These are phyloP conservation scores for Straminergon stramineum DNA, from an alignment of 225 moss, liverwort and hornwort species.

Conservation along the genomic window DNA sequence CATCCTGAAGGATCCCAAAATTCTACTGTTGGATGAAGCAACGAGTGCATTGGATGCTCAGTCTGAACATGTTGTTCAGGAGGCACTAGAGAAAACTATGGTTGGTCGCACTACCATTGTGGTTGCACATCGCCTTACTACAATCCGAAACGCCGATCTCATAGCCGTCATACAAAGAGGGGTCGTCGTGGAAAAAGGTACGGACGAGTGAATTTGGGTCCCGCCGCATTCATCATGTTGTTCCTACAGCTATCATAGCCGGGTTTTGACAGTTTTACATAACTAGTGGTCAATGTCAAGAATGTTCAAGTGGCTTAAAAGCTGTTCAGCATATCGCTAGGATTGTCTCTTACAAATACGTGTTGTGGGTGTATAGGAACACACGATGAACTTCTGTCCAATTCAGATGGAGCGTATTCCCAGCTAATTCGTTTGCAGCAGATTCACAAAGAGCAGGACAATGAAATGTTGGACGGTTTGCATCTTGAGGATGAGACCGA, in stretches of 20 bases:
- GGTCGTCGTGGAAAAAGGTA: conserved; percentile 86
- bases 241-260: not conserved
- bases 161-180: conserved; percentile 91
- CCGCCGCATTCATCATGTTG: not conserved
- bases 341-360: not conserved
- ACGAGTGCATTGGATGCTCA: conserved; percentile 95
- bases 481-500: conserved; percentile 15
- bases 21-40: conserved; percentile 87
- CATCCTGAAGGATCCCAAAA: conserved; percentile 74
- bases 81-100: conserved; percentile 84
- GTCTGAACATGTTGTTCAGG: conserved; percentile 81
- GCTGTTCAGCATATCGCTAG: not conserved
- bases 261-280: not conserved
- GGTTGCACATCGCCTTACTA: conserved; percentile 85
- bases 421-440: conserved; percentile 74
- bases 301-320: not conserved
- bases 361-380: conserved; percentile 43
- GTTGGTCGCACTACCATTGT: conserved; percentile 82
- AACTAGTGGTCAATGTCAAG: not conserved
- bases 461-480: conserved; percentile 11
- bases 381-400: conserved; percentile 54
- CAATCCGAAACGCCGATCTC: conserved; percentile 76
- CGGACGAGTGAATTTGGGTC: not conserved
- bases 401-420: conserved; percentile 64
- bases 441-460: conserved; percentile 26